Conservation (phyloP, 1,284 basidiomycete genomes). For the Athelia sp. region DNA sequence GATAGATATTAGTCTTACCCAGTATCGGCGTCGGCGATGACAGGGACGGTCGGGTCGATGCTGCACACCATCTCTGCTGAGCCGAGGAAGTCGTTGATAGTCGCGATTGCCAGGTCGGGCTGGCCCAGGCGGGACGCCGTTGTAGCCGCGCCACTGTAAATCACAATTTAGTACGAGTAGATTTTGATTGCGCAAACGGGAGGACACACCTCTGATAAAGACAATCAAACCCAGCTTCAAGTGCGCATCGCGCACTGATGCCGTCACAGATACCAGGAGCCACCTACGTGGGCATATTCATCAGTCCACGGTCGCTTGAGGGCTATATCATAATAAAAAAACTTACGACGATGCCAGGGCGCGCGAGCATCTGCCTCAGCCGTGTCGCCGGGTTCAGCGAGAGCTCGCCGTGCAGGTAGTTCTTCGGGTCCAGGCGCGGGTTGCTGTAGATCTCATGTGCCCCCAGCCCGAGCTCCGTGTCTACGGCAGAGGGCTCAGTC, state of each 20-base stretch:
- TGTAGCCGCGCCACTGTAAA: conserved; percentile 43
- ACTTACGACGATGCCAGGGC: conserved; percentile 50
- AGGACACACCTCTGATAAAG: conserved; percentile 45
- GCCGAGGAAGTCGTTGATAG: conserved; percentile 47
- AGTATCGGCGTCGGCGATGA: conserved; percentile 81
- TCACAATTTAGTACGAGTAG: no score
- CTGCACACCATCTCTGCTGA: conserved; percentile 62
- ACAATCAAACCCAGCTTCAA: conserved; percentile 56
- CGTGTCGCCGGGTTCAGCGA: conserved; percentile 47
- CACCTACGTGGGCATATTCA: conserved; percentile 23
- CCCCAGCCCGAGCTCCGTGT: no score
- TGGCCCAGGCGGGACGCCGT: conserved; percentile 51
- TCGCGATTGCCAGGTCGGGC: conserved; percentile 53
- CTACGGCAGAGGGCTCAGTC: no score
- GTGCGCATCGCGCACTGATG: conserved; percentile 54
- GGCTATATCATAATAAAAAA: conserved; percentile 6
- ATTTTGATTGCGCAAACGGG: no score
- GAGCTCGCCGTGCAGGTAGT: conserved; percentile 43
- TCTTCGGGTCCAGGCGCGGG: conserved; percentile 44
- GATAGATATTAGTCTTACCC: conserved; percentile 35
- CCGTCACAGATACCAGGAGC: conserved; percentile 62
- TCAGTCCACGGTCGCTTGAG: neutral
- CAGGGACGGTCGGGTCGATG: conserved; percentile 55
- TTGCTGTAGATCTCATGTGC: conserved; percentile 35
- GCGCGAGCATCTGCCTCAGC: conserved; percentile 48